Evolutionary conservation across 106 monocot genomes (phyloP), one percentile per base, ranked within the genome.

Genomic region (Phalaenopsis aphrodite): DNA sequence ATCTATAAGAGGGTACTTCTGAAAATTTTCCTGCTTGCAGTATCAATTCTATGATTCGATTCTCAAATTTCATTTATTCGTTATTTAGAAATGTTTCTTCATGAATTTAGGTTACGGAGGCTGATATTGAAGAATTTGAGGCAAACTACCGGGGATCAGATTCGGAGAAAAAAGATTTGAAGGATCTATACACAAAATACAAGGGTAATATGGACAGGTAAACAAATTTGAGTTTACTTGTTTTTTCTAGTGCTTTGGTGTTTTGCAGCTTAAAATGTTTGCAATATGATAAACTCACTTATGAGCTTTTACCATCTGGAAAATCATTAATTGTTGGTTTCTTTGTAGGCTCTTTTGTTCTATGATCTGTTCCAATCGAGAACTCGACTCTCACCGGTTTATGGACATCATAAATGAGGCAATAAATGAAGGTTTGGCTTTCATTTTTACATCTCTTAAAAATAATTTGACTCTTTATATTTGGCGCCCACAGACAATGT

Each of bases 71-170:
- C 2, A 15, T 30, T 64, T 9, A 66, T 81, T 67, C 37, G 17
- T 72, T 80, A 55, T 56, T 24, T 77, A 80, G 45, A 38, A 36
- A 36, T 2, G 5, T 80, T 21, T 56, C 37, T 55, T 45, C 39
- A 76, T 8, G 69, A 42, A 14, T 81, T 18, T 83, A 98, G 97
- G 92, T 98, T 55, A 94, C 98, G 9, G 94, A 86, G 81, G 90
- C 90, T 85, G 98, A 98, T 84, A 92, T 98, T 84, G 98, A 98
- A 87, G 94, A 94, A 77, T 99, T 93, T 86, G 92, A 91, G 83
- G 92, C 91, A 64, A 94, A 83, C 75, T 99, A 99, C 79, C 85
- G 98, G 87, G 98, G 98, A 21, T 99, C 94, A 76, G 91, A 92
- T 80, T 88, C 83, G 58, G 98, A 99, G 82, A 92, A 93, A 75